Percentiles rank a stretch among this genome's conserved stretches.
Evolutionary conservation across 2,329 filamentous ascomycete species (phyloP).

Genomic region (Penicillium sp.): DNA sequence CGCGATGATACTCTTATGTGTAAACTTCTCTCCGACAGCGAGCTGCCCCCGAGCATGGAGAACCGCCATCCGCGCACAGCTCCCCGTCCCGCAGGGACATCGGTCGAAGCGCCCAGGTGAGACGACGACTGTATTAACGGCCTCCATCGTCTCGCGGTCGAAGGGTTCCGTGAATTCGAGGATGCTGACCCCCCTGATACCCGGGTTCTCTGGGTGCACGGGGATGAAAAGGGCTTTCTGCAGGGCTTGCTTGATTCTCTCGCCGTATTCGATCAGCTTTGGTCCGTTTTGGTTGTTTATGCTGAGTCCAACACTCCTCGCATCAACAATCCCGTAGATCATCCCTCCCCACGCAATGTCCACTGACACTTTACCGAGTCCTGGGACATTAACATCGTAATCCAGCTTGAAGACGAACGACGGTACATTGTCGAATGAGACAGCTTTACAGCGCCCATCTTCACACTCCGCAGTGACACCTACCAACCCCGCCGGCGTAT

Average conservation of each 20-base stretch:
- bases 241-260: conserved; percentile 48
- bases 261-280: conserved; percentile 48
- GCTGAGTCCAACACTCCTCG: conserved; percentile 37
- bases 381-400: conserved; percentile 45
- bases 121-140: conserved; percentile 50
- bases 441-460: conserved; percentile 48
- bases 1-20: conserved; percentile 48
- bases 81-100: conserved; percentile 54
- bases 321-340: conserved; percentile 51
- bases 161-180: conserved; percentile 45
- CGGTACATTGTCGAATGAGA: conserved; percentile 53
- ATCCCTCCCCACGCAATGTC: conserved; percentile 55
- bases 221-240: conserved; percentile 37
- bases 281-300: conserved; percentile 40
- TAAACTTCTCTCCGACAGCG: conserved; percentile 40
- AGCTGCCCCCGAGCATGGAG: conserved; percentile 49
- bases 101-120: conserved; percentile 51
- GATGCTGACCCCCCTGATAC: conserved; percentile 46
- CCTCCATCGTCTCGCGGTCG: conserved; percentile 23
- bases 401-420: conserved; percentile 49
- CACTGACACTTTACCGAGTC: conserved; percentile 44
- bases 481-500: conserved; percentile 53
- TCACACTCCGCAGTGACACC: conserved; percentile 47
- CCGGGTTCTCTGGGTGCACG: conserved; percentile 50
- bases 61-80: conserved; percentile 49